These are phyloP conservation scores for Bocquillonia castaneifolia DNA, from an alignment of 441 rosid genomes.

Conservation along the genomic window DNA sequence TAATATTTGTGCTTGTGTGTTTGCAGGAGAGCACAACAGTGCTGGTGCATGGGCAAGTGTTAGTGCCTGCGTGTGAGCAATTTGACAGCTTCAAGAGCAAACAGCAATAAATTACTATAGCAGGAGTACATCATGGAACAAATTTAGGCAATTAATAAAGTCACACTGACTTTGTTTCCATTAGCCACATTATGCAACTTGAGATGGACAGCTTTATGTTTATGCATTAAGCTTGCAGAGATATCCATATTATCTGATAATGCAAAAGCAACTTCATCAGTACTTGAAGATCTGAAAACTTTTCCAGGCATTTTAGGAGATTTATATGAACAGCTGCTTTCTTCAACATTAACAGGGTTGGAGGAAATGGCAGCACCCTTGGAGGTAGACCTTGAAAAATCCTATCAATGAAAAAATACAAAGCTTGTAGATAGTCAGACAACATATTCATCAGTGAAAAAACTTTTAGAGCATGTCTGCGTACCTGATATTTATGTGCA, in stretches of 20 bases:
- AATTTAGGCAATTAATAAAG: constrained; percentile 6
- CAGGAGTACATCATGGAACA: background rate
- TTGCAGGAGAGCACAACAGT: background rate
- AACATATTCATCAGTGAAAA: constrained; percentile 17
- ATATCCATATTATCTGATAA: constrained; percentile 41
- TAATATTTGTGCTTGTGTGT: too few species aligned
- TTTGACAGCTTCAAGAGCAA: background rate
- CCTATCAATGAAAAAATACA: constrained; percentile 35
- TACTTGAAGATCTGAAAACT: constrained; percentile 35
- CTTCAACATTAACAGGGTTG: constrained; percentile 51
- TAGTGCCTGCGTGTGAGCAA: background rate
- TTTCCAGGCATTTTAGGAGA: constrained; percentile 34
- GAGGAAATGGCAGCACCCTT: constrained; percentile 36
- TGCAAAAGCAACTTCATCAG: constrained; percentile 32
- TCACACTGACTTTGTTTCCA: constrained; percentile 46
- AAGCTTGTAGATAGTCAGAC: constrained; percentile 13
- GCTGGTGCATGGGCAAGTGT: background rate
- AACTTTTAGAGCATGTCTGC: constrained; percentile 14
- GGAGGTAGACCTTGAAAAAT: constrained; percentile 26
- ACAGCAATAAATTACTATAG: background rate
- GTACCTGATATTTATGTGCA: constrained; percentile 34
- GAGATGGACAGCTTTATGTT: constrained; percentile 34
- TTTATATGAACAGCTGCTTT: constrained; percentile 59
- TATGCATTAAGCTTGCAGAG: constrained; percentile 33
- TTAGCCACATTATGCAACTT: constrained; percentile 37